Percentiles rank a stretch among this genome's conserved stretches.
phyloP scores from a whole-genome alignment of 805 yeast species.

The Nakazawaea wyomingensis region DNA sequence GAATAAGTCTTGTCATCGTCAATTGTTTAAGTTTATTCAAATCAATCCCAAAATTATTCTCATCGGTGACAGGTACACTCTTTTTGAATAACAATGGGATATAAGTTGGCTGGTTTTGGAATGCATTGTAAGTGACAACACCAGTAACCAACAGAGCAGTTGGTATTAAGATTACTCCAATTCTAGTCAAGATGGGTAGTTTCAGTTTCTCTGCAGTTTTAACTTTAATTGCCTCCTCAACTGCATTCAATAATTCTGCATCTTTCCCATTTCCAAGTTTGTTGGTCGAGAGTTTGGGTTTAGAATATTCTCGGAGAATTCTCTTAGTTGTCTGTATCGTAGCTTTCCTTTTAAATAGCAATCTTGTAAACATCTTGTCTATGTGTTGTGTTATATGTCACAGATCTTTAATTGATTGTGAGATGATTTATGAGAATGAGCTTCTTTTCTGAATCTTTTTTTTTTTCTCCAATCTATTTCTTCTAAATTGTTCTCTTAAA shows the following conservation, averaged over 20 bases:
- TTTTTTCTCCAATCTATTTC: too few relatives aligned
- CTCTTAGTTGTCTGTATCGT: too few relatives aligned
- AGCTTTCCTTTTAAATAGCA: too few relatives aligned
- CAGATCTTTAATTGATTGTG: too few relatives aligned
- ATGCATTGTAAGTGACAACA: constrained; percentile 24
- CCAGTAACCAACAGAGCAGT: constrained; percentile 20
- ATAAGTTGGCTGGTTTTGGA: constrained; percentile 24
- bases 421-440: too few relatives aligned
- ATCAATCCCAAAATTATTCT: constrained; percentile 24
- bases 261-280: not conserved
- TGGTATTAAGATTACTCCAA: constrained; percentile 20
- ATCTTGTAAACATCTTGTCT: too few relatives aligned
- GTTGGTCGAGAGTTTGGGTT: not conserved
- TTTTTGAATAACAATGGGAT: constrained; percentile 27
- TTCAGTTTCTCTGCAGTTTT: not conserved
- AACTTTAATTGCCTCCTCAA: constrained; percentile 6
- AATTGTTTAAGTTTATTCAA: constrained; percentile 22
- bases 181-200: constrained; percentile 16
- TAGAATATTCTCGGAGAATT: not conserved
- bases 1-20: constrained; percentile 21
- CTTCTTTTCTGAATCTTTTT: too few relatives aligned
- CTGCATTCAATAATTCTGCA: not conserved
- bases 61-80: constrained; percentile 20
- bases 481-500: too few relatives aligned
- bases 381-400: too few relatives aligned